Base-by-base conservation (phyloP, 805 yeast species). In the Jamesozyma lodderae region DNA sequence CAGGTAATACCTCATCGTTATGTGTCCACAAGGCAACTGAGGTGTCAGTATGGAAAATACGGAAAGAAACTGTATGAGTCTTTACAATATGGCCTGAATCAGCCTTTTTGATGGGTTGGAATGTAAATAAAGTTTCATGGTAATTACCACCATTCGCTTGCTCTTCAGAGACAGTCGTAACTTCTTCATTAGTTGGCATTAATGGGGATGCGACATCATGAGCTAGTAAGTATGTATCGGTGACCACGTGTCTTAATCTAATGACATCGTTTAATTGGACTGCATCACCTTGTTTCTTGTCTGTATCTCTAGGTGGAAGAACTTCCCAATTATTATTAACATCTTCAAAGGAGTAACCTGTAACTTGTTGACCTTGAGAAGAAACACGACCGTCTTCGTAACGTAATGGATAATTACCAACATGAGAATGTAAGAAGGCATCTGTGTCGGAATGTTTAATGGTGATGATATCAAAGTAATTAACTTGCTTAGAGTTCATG, bases 131-230 rank as follows among this genome's bases (percentile, higher is more conserved):
- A 1, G 96, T 87, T 52, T 81, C 84, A 49, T 83, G 75, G 60
- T 64, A 79, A 48, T 76, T 67, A 1, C 62, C 60, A 15, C 69
- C 70, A 24, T 63, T 62, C 6, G 83, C 83, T 10, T 61, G 68
- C 37, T 83, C 94, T 22, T 66, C 68, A 33, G 69, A 57, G 13
- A 78, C 78, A 31, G 94, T 77, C 2, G 92, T 81, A 51, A 92
- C 82, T 65, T 92, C 98, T 64, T 87, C 95, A 53, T 88, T 83
- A n/a, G 95, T 83, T 40, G 96, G 81, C 53, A 64, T 81, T 45
- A 80, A 68, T 21, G 98, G 97, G 3, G 97, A 92, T 2, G 96
- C 96, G 39, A 92, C 96, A 59, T 90, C 96, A 57, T 92, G 98
- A 16, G 97, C 75, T 52, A 86, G 71, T 48, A 92, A 66, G 51